Base-by-base conservation (phyloP, 1,139 yeast genomes). In the Geotrichum reessii region DNA sequence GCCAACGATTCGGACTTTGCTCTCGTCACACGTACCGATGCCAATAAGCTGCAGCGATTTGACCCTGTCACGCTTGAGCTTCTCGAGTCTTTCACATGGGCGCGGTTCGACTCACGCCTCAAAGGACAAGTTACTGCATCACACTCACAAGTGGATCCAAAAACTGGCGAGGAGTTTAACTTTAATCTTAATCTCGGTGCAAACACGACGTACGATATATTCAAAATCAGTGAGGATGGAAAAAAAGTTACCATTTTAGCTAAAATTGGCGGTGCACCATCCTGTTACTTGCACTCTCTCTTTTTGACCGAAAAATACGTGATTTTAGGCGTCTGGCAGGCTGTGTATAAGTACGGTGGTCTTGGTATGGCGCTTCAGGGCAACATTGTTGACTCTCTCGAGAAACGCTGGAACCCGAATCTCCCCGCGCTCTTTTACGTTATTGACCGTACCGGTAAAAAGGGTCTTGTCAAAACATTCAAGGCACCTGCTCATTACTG, bases 251-350 rank as follows among this genome's bases (percentile, higher is more conserved):
- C 58, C 33, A 57, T 62, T 9, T 53, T 61, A 21, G 63, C 59
- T 5, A 52, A 52, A 28, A 54, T 63, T 31, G 56, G 50, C 2
- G 61, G 56, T 22, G 58, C 58, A 17, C 59, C 58, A 4, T 50
- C 64, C 1, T 51, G 50, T 9, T 62, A 63, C 28, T 24, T 63
- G 11, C 64, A 63, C 44, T 63, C 64, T 8, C 47, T 61, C 21
- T 63, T 63, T 28, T 19, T 61, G 21, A 56, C 64, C 1, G 59
- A 61, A 47, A 60, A 46, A n/a, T 63, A 63, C 37, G 60, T 60
- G 14, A 55, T 63, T 22, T 48, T 63, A 17, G 57, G 61, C 31
- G 53, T 63, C 4, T 63, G 64, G 64, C 64, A 61, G 46, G 63
- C 64, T 8, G 33, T 58, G 19, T 60, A 37, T 51, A 56, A 55